Evolutionary conservation across 768 basidiomycete genomes (phyloP).

Genomic region (Boletellus ananas): DNA sequence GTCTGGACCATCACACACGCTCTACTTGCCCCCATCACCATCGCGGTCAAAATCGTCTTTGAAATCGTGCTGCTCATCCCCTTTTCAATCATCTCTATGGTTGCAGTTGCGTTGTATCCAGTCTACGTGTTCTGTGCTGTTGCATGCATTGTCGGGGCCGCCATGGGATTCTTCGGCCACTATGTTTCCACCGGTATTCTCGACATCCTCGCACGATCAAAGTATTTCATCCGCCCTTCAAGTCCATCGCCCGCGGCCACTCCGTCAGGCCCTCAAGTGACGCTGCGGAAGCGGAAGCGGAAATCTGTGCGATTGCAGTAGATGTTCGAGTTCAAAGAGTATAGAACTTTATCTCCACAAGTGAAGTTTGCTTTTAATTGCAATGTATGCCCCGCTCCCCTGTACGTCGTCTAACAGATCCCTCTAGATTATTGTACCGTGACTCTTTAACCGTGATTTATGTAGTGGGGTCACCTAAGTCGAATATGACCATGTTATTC

Average conservation of each 20-base stretch:
- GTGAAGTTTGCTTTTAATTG: not conserved
- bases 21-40: constrained; percentile 46
- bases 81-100: constrained; percentile 34
- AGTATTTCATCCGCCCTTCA: constrained; percentile 7
- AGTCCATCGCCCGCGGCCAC: not conserved
- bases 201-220: constrained; percentile 9
- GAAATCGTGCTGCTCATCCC: constrained; percentile 46
- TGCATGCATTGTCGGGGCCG: constrained; percentile 49
- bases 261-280: constrained; percentile 8
- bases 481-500: not conserved
- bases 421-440: not conserved
- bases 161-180: constrained; percentile 41
- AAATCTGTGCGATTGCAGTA: constrained; percentile 23
- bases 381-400: not conserved
- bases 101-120: constrained; percentile 47
- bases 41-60: constrained; percentile 39
- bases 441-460: not conserved
- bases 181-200: constrained; percentile 16
- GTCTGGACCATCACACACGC: constrained; percentile 32
- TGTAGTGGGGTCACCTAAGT: not conserved
- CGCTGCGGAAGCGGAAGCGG: constrained; percentile 22
- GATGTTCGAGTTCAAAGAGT: not conserved
- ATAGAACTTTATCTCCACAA: not conserved
- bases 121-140: constrained; percentile 54
- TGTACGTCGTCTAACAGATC: not conserved